Conservation (phyloP, 2,329 filamentous ascomycete species). For the Trichoderma harzianum region DNA sequence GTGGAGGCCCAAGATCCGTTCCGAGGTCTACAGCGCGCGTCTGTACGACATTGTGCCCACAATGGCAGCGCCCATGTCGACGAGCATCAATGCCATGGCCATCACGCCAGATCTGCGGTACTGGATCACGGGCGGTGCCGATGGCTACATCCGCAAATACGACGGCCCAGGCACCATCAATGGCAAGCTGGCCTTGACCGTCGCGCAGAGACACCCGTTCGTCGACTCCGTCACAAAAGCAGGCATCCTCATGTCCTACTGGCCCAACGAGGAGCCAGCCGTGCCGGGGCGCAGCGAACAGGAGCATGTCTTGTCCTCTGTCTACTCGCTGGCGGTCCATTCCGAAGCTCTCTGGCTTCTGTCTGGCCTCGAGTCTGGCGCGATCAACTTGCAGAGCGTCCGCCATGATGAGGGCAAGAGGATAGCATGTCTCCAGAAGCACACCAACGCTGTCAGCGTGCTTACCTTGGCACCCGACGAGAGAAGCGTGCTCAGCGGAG, state of each 20-base stretch:
- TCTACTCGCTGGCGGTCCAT: constrained; percentile 91
- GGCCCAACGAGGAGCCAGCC: constrained; percentile 88
- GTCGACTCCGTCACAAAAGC: constrained; percentile 97
- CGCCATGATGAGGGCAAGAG: constrained; percentile 92
- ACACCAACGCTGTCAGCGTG: constrained; percentile 89
- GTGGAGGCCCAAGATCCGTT: constrained; percentile 60
- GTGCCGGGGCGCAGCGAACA: constrained; percentile 43
- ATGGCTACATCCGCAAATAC: constrained; percentile 96
- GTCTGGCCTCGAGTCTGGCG: constrained; percentile 84
- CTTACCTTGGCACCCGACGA: constrained; percentile 81
- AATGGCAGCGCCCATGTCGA: constrained; percentile 92
- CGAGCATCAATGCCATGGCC: constrained; percentile 88
- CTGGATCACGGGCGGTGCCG: constrained; percentile 89
- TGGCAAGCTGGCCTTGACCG: constrained; percentile 86
- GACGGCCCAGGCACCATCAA: constrained; percentile 95
- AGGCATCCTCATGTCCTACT: constrained; percentile 91
- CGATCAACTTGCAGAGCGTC: constrained; percentile 89
- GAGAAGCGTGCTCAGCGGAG: constrained; percentile 80
- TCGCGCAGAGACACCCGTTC: constrained; percentile 93
- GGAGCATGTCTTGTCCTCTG: constrained; percentile 72
- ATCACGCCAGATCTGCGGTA: constrained; percentile 92
- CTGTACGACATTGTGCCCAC: constrained; percentile 96
- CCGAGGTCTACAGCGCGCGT: constrained; percentile 73
- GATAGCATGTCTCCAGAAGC: constrained; percentile 75
- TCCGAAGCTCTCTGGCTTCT: constrained; percentile 88